Percentiles rank a stretch among this genome's conserved stretches.
Evolutionary conservation across 192 early-diverging fungal species (phyloP).

Genomic region (Radiomyces spectabilis): DNA sequence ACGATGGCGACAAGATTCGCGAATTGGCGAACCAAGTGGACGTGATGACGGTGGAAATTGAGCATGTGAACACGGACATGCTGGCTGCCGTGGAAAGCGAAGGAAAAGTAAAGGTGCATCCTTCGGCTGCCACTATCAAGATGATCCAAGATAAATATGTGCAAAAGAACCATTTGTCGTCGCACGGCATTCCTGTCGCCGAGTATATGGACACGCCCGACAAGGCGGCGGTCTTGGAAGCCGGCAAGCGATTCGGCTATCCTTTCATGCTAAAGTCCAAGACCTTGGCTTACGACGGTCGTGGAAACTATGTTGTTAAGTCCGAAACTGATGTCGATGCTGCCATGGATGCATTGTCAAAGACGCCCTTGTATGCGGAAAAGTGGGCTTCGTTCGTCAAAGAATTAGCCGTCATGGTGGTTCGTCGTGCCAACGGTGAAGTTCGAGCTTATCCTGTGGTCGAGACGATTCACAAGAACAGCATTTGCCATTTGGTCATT

Average conservation of each 20-base stretch:
- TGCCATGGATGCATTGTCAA: slow-evolving; percentile 54
- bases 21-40: slow-evolving; percentile 68
- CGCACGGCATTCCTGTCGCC: slow-evolving; percentile 62
- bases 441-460: slow-evolving; percentile 88
- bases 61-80: slow-evolving; percentile 79
- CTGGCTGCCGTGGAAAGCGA: slow-evolving; percentile 54
- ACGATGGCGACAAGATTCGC: slow-evolving; percentile 66
- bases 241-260: slow-evolving; percentile 70
- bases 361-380: slow-evolving; percentile 82
- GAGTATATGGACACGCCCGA: slow-evolving; percentile 56
- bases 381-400: slow-evolving; percentile 89
- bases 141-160: slow-evolving; percentile 96
- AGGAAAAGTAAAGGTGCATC: slow-evolving; percentile 58
- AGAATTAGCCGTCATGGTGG: slow-evolving; percentile 98
- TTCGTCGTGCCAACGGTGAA: slow-evolving; percentile 64
- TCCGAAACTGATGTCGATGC: slow-evolving; percentile 55
- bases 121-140: slow-evolving; percentile 71
- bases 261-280: slow-evolving; percentile 96
- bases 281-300: slow-evolving; percentile 91
- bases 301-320: slow-evolving; percentile 88
- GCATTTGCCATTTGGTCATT: slow-evolving; percentile 92
- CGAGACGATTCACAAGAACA: slow-evolving; percentile 96
- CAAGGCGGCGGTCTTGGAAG: slow-evolving; percentile 41
- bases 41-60: slow-evolving; percentile 96
- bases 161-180: slow-evolving; percentile 77